Conservation (phyloP, 208 protist species). For the Trypanosoma theileri region DNA sequence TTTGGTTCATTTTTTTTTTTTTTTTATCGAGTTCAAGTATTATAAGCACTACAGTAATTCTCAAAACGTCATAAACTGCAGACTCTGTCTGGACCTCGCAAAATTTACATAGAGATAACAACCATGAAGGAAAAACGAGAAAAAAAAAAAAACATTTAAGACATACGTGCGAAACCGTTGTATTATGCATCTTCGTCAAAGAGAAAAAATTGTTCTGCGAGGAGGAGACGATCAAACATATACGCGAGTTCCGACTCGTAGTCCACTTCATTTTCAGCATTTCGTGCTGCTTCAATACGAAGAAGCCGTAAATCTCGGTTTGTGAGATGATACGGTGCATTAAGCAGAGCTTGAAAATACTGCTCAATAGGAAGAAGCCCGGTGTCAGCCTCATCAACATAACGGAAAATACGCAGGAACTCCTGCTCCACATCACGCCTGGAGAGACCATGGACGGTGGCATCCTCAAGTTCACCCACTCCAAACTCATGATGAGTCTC, state of each 20-base stretch:
- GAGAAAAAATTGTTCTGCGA: slow-evolving; percentile 64
- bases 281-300: slow-evolving; percentile 58
- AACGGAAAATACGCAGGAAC: slow-evolving; percentile 76
- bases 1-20: background rate
- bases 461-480: slow-evolving; percentile 32
- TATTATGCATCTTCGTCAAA: slow-evolving; percentile 53
- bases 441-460: slow-evolving; percentile 83
- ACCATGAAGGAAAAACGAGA: background rate
- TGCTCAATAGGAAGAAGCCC: slow-evolving; percentile 62
- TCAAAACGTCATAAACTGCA: background rate
- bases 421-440: slow-evolving; percentile 73
- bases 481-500: slow-evolving; percentile 58
- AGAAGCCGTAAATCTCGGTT: slow-evolving; percentile 74
- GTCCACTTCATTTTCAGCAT: slow-evolving; percentile 51
- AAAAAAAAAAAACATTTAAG: background rate
- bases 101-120: slow-evolving; percentile 6
- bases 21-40: background rate
- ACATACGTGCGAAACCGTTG: background rate
- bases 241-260: slow-evolving; percentile 70
- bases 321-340: slow-evolving; percentile 83
- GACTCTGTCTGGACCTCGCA: background rate
- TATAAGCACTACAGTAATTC: background rate
- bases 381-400: slow-evolving; percentile 55
- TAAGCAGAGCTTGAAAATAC: slow-evolving; percentile 58
- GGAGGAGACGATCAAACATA: slow-evolving; percentile 76